Evolutionary conservation across 2,329 filamentous ascomycete genomes (phyloP), one percentile per base, ranked within the genome.

Genomic region (Diaporthe ampelina): DNA sequence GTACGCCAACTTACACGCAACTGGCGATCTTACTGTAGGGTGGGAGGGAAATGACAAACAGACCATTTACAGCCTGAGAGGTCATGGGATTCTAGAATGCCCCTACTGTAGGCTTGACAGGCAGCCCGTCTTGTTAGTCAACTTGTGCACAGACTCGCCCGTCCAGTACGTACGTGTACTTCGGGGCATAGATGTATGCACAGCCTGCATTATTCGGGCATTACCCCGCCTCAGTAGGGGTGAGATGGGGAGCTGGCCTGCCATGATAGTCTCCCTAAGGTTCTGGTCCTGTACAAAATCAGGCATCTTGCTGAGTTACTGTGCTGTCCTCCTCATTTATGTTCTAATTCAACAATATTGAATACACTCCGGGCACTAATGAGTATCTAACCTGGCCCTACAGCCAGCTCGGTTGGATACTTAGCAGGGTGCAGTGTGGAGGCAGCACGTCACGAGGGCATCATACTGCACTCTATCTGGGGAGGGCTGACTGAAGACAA

Each of bases 171-270:
- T 15, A 3, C 11, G 7, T 24, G 15, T 32, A 26, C 26, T 35
- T 65, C 45, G 21, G 29, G 40, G 17, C 59, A 21, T 52, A 43
- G 61, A 65, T 52, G n/a, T 37, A 32, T 68, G 63, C 48, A 68
- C 43, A 67, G 63, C 32, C 45, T 40, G 63, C 63, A 67, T 67
- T 40, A 37, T 52, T n/a, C 17, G 40, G 13, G 40, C 40, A 17
- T 43, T 19, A 54, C 63, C 63, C 63, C 63, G 48, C 63, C 32
- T 68, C 10, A 13, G 37, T 40, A 26, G 29, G 48, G n/a, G n/a
- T 37, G 21, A 13, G 63, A 19, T 21, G 11, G 1, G 21, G 45
- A 52, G 45, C n/a, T 24, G 10, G 3, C 37, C 58, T 17, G 13
- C 17, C 21, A n/a, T 19, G 15, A 13, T 29, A 15, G 1, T 52